Conservation (phyloP, 306 rosid species). For the Castanospermum australe region DNA sequence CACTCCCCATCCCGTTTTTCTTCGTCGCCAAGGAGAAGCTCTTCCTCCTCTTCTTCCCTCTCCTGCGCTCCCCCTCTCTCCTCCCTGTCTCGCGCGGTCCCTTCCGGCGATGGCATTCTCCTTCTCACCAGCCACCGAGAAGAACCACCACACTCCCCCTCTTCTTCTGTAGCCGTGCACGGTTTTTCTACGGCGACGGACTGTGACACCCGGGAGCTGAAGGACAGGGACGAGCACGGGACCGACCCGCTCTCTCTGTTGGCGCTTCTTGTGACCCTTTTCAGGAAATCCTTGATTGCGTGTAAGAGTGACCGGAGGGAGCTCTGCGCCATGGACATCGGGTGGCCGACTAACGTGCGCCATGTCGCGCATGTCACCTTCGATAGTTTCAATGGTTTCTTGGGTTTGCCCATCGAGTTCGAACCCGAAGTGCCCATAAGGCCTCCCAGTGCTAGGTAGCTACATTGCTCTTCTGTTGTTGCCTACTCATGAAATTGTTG, state of each 20-base stretch:
- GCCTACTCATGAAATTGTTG: not conserved
- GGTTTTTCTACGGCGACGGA: constrained; percentile 23
- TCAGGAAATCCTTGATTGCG: constrained; percentile 55
- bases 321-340: constrained; percentile 70
- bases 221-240: constrained; percentile 18
- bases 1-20: constrained; percentile 52
- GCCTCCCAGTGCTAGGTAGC: constrained; percentile 97
- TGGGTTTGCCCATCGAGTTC: constrained; percentile 91
- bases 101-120: constrained; percentile 23
- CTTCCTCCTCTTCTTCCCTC: constrained; percentile 38
- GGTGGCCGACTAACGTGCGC: constrained; percentile 81
- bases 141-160: not conserved
- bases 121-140: not conserved
- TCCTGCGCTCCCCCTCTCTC: constrained; percentile 6
- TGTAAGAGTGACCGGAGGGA: constrained; percentile 55
- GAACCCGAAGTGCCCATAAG: constrained; percentile 82
- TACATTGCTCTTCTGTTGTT: constrained; percentile 33
- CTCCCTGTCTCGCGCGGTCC: constrained; percentile 8
- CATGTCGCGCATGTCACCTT: constrained; percentile 97
- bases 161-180: constrained; percentile 30
- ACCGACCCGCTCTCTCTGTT: constrained; percentile 55
- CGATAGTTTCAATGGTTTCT: constrained; percentile 90
- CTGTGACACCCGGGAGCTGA: constrained; percentile 31
- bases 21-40: constrained; percentile 28
- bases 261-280: constrained; percentile 59